Evolutionary conservation across 2,329 filamentous ascomycete genomes (phyloP).

Genomic region (Claviceps quebecensis): DNA sequence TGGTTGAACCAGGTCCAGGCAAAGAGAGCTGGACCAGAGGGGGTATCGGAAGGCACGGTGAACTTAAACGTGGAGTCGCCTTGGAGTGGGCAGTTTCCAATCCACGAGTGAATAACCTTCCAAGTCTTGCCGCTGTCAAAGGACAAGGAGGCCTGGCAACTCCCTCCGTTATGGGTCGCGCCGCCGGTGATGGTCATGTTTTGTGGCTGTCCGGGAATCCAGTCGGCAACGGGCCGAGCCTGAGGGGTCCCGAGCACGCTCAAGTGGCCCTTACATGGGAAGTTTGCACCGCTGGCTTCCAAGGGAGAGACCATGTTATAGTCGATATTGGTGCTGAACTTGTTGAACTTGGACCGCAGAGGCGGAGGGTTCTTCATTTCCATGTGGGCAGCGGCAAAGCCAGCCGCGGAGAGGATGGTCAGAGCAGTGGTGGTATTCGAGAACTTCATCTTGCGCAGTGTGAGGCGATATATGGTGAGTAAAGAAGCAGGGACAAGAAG

Average conservation of each 20-base stretch:
- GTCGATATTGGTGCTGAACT: constrained; percentile 39
- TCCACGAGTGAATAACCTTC: constrained; percentile 30
- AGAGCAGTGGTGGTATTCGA: constrained; percentile 17
- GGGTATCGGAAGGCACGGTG: constrained; percentile 37
- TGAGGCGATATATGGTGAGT: too few species aligned
- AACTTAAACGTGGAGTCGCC: constrained; percentile 25
- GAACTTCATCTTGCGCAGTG: neutral
- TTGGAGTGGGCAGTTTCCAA: constrained; percentile 20
- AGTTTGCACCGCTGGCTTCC: constrained; percentile 45
- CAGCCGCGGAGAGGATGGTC: constrained; percentile 26
- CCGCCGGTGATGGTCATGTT: constrained; percentile 39
- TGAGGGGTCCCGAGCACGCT: constrained; percentile 31
- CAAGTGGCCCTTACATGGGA: constrained; percentile 59
- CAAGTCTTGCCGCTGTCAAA: constrained; percentile 46
- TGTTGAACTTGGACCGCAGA: constrained; percentile 38
- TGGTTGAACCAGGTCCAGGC: constrained; percentile 53
- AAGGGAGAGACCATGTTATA: constrained; percentile 62
- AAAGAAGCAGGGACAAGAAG: too few species aligned
- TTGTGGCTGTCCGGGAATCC: constrained; percentile 37
- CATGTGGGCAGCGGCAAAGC: constrained; percentile 40
- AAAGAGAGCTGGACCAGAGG: constrained; percentile 35
- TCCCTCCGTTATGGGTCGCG: constrained; percentile 41
- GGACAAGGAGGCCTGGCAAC: constrained; percentile 48
- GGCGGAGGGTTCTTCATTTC: constrained; percentile 39
- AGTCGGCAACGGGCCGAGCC: constrained; percentile 41